A percentile compares a stretch with the other conserved stretches of the same genome.
Evolutionary conservation across 83 land plant species (phyloP).

Genomic region (Thuja plicata): DNA sequence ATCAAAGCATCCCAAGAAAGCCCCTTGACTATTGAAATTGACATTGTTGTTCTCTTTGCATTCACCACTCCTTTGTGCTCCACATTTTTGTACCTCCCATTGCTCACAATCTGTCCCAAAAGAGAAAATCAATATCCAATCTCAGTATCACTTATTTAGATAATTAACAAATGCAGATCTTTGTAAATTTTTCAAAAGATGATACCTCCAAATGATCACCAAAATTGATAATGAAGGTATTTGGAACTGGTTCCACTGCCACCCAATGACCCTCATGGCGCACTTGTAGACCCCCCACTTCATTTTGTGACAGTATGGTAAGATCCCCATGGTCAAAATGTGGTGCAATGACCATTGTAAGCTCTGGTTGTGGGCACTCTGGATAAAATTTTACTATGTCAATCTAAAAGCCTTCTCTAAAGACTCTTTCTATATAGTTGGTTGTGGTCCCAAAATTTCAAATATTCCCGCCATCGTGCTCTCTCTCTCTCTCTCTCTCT

Average conservation of each 20-base stretch:
- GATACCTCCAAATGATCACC: slow-evolving; percentile 58
- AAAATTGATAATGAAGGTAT: slow-evolving; percentile 41
- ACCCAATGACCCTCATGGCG: slow-evolving; percentile 51
- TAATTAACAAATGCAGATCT: neutral
- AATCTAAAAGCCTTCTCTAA: slow-evolving; percentile 32
- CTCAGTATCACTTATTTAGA: neutral
- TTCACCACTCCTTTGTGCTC: neutral
- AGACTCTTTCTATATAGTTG: slow-evolving; percentile 2
- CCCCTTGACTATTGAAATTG: neutral
- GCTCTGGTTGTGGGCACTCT: slow-evolving; percentile 63
- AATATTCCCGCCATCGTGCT: slow-evolving; percentile 14
- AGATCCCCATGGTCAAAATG: slow-evolving; percentile 57
- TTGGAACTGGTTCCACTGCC: slow-evolving; percentile 33
- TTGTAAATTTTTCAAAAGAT: neutral
- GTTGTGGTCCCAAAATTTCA: slow-evolving; percentile 34
- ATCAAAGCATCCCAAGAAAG: neutral
- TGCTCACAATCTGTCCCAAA: slow-evolving; percentile 4
- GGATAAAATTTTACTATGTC: slow-evolving; percentile 47
- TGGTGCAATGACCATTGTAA: slow-evolving; percentile 47
- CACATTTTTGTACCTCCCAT: neutral
- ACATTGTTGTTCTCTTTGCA: neutral
- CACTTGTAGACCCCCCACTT: slow-evolving; percentile 43
- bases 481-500: too few species aligned
- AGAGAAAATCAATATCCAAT: neutral
- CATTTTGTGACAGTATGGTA: slow-evolving; percentile 51